phyloP scores from a whole-genome alignment of 352 stramenopile genomes.

The Globisporangium alternatum region DNA sequence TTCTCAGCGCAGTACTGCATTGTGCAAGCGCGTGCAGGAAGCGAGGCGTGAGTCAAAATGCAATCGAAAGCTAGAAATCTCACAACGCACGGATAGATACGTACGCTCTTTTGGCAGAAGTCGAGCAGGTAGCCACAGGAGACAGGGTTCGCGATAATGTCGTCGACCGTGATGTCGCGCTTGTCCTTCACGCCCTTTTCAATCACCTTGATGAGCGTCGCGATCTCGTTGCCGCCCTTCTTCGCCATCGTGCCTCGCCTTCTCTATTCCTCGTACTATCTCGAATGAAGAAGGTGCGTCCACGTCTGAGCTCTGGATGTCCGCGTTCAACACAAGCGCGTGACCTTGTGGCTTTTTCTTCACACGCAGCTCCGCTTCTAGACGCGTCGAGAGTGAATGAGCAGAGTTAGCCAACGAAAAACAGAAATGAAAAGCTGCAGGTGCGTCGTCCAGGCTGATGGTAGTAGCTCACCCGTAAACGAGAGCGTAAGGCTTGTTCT shows the following conservation, averaged over 20 bases:
- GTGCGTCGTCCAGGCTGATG: too few relatives aligned
- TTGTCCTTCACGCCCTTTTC: constrained; percentile 71
- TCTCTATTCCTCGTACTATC: background rate
- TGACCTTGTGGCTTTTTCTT: background rate
- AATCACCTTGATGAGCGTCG: constrained; percentile 58
- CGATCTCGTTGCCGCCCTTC: constrained; percentile 69
- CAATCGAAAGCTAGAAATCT: background rate
- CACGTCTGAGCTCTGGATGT: background rate
- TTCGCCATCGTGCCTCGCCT: constrained; percentile 39
- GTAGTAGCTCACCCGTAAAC: background rate
- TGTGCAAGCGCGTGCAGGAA: background rate
- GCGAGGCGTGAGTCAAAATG: background rate
- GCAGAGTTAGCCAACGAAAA: constrained; percentile 6
- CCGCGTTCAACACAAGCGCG: too few relatives aligned
- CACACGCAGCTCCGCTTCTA: background rate
- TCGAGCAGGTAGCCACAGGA: constrained; percentile 82
- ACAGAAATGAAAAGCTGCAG: background rate
- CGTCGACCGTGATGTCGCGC: constrained; percentile 78
- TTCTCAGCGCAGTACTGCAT: constrained; percentile 78
- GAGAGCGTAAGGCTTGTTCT: background rate
- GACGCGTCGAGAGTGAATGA: background rate
- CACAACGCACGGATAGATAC: constrained; percentile 3
- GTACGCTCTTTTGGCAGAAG: constrained; percentile 85
- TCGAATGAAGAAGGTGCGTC: background rate
- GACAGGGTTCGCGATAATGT: constrained; percentile 85